Evolutionary conservation across 2,329 filamentous ascomycete species (phyloP), one percentile per base, ranked within the genome.

Genomic region (Coniochaeta pulveracea): DNA sequence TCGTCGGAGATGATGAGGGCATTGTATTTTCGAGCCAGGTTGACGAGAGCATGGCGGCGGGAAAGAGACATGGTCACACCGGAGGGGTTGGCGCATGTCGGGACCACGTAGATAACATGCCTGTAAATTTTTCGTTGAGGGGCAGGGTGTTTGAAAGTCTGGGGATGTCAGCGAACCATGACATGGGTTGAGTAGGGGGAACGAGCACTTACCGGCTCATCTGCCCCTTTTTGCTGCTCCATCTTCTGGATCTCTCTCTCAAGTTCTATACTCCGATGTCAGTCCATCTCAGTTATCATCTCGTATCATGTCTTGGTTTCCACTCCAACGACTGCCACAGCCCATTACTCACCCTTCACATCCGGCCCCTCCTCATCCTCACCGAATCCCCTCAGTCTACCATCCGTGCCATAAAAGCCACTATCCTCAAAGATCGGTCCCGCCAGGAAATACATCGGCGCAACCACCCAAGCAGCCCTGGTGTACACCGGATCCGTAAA

Each of bases 1-100:
- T 98, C 91, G 57, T 96, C 89, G 31, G 74, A 74, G 18, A 95
- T 67, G 35, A 95, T 57, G n/a, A 96, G 67, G 6, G 84, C 85
- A 52, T 96, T 78, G 51, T 80, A 75, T 37, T 76, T 64, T 36
- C 89, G 70, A 1, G 89, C 89, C 6, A 95, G 57, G n/a, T 63
- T 61, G 16, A 96, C 76, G 4, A 96, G 66, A 9, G 63, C 63
- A 41, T 76, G 60, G 4, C 91, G 72, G 18, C 80, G 71, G 12
- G 57, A 51, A 4, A 85, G 55, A 10, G 78, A 76, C 77, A 93
- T 89, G 3, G 84, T 86, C 48, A 80, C 80, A 19, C 80, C 85
- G 0, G 82, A 86, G 0, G 91, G 91, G 49, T 96, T 96, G 31
- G 84, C 76, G 53, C 88, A 93, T 0, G 85, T 85, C 0, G 91